Conservation (phyloP, 805 yeast species). For the Debaryomyces prosopidis region DNA sequence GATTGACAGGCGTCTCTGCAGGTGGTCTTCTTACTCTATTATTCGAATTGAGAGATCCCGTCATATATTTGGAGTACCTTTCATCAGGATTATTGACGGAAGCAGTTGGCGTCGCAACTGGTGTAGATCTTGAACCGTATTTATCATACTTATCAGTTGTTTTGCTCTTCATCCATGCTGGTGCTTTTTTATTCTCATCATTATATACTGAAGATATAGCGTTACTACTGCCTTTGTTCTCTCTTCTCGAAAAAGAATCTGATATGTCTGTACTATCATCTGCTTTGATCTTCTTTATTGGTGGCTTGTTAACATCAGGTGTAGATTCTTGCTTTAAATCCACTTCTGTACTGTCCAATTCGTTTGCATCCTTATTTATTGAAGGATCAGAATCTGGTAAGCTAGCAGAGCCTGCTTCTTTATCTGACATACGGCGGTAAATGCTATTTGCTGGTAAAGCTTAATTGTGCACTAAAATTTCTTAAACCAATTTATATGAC, state of each 20-base stretch:
- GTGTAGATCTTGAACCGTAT: conserved; percentile 28
- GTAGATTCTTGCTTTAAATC: neutral
- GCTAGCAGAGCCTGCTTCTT: neutral
- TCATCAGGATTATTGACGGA: conserved; percentile 7
- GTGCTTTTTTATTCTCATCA: conserved; percentile 24
- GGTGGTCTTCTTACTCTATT: conserved; percentile 6
- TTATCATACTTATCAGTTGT: conserved; percentile 37
- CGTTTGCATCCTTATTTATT: neutral
- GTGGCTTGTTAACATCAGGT: neutral
- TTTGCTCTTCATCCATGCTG: conserved; percentile 41
- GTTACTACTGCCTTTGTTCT: conserved; percentile 6
- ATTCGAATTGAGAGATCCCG: neutral
- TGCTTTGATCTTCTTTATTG: conserved; percentile 7
- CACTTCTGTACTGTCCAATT: neutral
- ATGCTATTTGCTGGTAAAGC: no score
- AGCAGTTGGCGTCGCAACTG: neutral
- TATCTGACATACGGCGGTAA: neutral
- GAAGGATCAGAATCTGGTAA: neutral
- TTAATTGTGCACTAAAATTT: no score
- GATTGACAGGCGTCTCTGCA: neutral
- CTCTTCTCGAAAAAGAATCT: conserved; percentile 24
- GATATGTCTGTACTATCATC: conserved; percentile 12
- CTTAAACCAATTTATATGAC: neutral
- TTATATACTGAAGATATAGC: conserved; percentile 25
- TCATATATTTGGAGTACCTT: conserved; percentile 12